Conservation (phyloP, 106 monocot genomes). For the Dactylorhiza incarnata region DNA sequence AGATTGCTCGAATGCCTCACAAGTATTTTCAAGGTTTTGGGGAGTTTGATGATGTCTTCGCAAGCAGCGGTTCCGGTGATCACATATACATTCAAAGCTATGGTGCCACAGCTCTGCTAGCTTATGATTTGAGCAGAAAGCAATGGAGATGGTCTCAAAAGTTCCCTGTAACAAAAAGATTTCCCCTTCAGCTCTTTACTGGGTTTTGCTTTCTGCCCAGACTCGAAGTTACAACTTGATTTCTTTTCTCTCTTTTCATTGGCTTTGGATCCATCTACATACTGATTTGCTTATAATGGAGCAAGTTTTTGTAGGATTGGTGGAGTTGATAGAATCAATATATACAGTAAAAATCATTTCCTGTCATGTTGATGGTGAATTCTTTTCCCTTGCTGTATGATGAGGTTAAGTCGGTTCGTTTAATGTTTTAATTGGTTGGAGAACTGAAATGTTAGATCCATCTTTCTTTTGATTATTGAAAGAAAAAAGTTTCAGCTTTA, state of each 20-base stretch:
- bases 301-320: constrained; percentile 1
- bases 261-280: constrained; percentile 2
- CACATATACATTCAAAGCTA: constrained; percentile 81
- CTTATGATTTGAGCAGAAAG: constrained; percentile 51
- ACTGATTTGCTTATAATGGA: not conserved
- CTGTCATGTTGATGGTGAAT: not conserved
- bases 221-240: constrained; percentile 47
- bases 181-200: constrained; percentile 78
- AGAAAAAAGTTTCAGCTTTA: not conserved
- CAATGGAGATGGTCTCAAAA: constrained; percentile 75
- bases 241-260: not conserved
- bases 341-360: constrained; percentile 5
- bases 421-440: constrained; percentile 7
- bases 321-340: not conserved
- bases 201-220: constrained; percentile 87
- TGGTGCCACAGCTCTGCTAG: constrained; percentile 60
- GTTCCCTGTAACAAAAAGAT: constrained; percentile 66
- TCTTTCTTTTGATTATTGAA: not conserved
- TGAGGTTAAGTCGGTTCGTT: not conserved
- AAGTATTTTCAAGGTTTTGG: constrained; percentile 78
- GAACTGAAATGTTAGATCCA: not conserved
- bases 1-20: constrained; percentile 71
- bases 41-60: constrained; percentile 83
- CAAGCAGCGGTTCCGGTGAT: constrained; percentile 61
- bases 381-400: not conserved